Percentiles rank a stretch among this genome's conserved stretches.
Conservation (phyloP, 768 basidiomycete genomes). For the Macrolepiota albuminosa region DNA sequence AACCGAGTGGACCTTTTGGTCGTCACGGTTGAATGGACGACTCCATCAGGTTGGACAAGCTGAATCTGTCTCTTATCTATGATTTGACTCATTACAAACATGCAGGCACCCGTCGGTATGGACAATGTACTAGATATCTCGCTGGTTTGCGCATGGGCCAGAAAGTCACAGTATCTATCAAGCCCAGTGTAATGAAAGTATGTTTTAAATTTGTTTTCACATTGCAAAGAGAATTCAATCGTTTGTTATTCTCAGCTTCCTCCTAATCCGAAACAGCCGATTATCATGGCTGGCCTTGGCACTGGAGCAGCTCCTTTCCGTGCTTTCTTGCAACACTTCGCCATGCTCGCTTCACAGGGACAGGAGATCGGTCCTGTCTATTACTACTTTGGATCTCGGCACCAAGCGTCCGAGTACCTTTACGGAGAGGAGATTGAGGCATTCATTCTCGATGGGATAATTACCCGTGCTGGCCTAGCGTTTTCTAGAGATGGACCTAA, state of each 20-base stretch:
- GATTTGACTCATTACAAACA: conserved; percentile 1
- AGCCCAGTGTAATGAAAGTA: conserved; percentile 99
- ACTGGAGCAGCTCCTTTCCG: conserved; percentile 99
- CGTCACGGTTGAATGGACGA: conserved; percentile 93
- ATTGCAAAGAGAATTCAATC: conserved; percentile 3
- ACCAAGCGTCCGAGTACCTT: conserved; percentile 92
- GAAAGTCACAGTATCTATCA: conserved; percentile 95
- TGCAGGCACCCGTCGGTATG: conserved; percentile 71
- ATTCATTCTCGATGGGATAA: conserved; percentile 78
- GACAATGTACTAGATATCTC: conserved; percentile 96
- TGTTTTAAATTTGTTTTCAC: conserved; percentile 13
- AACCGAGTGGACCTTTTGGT: conserved; percentile 92
- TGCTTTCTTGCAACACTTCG: conserved; percentile 96
- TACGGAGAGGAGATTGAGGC: conserved; percentile 97
- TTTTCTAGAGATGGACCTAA: conserved; percentile 92
- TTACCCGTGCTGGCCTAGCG: conserved; percentile 88
- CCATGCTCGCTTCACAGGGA: conserved; percentile 71
- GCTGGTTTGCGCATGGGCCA: conserved; percentile 78
- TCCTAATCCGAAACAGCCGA: conserved; percentile 75
- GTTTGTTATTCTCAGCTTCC: conserved; percentile 54
- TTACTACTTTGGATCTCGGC: conserved; percentile 98
- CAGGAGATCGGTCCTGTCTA: conserved; percentile 86
- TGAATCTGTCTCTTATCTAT: background rate
- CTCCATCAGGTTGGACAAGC: conserved; percentile 62
- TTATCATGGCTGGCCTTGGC: conserved; percentile 98